These are phyloP conservation scores for Penicillium longicatenatum DNA, from an alignment of 495 filamentous ascomycete species.

Conservation along the genomic window DNA sequence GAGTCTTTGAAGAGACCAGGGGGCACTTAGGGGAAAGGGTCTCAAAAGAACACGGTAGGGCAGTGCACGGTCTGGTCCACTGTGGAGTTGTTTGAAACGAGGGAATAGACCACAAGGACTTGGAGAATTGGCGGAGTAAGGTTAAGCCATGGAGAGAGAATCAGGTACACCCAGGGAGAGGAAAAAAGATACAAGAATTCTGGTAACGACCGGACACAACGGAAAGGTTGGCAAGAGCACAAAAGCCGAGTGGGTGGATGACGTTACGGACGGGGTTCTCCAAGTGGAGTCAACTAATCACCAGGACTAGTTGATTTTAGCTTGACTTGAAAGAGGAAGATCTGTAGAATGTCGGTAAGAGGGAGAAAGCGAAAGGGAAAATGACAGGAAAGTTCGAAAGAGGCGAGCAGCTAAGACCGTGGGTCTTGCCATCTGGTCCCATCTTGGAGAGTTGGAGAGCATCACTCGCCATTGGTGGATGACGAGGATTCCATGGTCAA, in stretches of 20 bases:
- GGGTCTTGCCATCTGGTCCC: not conserved
- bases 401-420: not conserved
- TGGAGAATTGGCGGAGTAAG: not conserved
- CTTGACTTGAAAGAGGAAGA: not conserved
- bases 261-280: not conserved
- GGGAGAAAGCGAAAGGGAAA: not conserved
- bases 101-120: not conserved
- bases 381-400: not conserved
- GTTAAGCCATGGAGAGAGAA: constrained; percentile 1
- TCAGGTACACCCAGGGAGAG: not conserved
- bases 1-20: not conserved
- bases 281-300: not conserved
- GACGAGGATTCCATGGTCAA: not conserved
- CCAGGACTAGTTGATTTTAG: not conserved
- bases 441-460: not conserved
- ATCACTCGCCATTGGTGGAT: not conserved
- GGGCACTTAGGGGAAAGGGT: not conserved
- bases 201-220: constrained; percentile 3
- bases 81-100: constrained; percentile 4
- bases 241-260: constrained; percentile 7
- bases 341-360: not conserved
- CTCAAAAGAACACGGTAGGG: not conserved
- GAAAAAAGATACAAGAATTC: constrained; percentile 3
- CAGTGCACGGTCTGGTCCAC: not conserved
- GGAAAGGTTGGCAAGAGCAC: constrained; percentile 4